Conservation (phyloP, 139 green algal genomes). For the Chlamydomonas sp. region DNA sequence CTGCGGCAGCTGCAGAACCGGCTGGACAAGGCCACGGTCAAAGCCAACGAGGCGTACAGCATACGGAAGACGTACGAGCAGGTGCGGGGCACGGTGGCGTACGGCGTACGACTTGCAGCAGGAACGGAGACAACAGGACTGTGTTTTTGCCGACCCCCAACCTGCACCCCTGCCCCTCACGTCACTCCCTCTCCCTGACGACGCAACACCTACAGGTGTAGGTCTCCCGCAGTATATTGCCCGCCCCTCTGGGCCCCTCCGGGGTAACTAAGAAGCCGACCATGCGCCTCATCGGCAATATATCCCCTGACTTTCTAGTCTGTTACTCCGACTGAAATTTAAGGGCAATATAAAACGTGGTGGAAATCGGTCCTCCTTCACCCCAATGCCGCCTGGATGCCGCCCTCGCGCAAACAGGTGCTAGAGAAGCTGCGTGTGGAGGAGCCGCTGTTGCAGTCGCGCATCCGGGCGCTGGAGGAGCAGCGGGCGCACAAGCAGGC, state of each 20-base stretch:
- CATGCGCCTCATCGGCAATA: no score
- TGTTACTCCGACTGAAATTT: no score
- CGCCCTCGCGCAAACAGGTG: conserved; percentile 21
- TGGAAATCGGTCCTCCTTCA: background rate
- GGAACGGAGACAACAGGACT: background rate
- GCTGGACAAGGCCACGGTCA: conserved; percentile 73
- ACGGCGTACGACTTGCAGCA: conserved; percentile 4
- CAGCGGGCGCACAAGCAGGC: conserved; percentile 18
- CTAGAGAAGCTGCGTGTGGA: conserved; percentile 48
- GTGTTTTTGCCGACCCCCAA: background rate
- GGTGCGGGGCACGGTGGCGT: conserved; percentile 44
- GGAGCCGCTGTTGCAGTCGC: conserved; percentile 52
- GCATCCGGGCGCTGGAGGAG: conserved; percentile 54
- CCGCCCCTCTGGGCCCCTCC: no score
- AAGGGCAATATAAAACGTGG: no score
- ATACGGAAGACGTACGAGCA: conserved; percentile 73
- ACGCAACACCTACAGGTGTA: background rate
- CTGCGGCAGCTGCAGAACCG: conserved; percentile 71
- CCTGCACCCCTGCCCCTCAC: background rate
- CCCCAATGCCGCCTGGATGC: background rate
- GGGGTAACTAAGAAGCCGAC: no score
- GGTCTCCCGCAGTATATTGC: background rate
- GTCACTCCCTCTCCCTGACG: background rate
- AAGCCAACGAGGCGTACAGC: conserved; percentile 72
- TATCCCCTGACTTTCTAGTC: no score